phyloP scores from a whole-genome alignment of 176 grass and related monocot species.

The Oropetium thomaeum region DNA sequence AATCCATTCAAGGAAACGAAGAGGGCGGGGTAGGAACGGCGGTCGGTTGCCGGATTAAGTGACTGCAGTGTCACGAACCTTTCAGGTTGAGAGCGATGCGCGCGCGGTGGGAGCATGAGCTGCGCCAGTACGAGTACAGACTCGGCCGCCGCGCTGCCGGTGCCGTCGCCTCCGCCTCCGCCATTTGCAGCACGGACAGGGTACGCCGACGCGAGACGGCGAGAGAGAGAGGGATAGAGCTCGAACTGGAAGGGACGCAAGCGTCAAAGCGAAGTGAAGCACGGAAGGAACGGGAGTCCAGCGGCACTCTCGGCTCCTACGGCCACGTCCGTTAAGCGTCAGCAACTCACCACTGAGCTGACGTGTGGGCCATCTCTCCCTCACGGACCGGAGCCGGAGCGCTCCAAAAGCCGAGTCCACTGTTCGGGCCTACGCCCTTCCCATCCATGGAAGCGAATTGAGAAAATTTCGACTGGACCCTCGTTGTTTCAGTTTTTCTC shows the following conservation, averaged over 20 bases:
- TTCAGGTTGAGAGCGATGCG: slow-evolving; percentile 72
- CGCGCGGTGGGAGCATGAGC: slow-evolving; percentile 56
- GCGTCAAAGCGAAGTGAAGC: slow-evolving; percentile 10
- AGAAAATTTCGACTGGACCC: background rate
- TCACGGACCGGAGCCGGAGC: background rate
- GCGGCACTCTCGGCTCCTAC: background rate
- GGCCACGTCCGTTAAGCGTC: background rate
- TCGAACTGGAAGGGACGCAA: background rate
- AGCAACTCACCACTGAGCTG: background rate
- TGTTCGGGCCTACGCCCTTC: background rate
- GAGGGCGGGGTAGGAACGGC: background rate
- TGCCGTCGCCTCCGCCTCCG: background rate
- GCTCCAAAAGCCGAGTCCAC: slow-evolving; percentile 22
- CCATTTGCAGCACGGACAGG: background rate
- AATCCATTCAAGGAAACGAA: background rate
- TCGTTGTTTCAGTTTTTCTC: background rate
- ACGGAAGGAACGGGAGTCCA: background rate
- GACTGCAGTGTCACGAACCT: slow-evolving; percentile 25
- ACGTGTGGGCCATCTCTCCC: slow-evolving; percentile 28
- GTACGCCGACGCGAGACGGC: background rate
- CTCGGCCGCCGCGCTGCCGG: background rate
- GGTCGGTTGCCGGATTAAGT: background rate
- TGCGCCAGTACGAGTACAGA: slow-evolving; percentile 64
- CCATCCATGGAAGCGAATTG: background rate
- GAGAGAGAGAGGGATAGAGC: too few relatives aligned